These are phyloP conservation scores for Mentha longifolia DNA, from an alignment of 257 asterid genomes.

Conservation along the genomic window DNA sequence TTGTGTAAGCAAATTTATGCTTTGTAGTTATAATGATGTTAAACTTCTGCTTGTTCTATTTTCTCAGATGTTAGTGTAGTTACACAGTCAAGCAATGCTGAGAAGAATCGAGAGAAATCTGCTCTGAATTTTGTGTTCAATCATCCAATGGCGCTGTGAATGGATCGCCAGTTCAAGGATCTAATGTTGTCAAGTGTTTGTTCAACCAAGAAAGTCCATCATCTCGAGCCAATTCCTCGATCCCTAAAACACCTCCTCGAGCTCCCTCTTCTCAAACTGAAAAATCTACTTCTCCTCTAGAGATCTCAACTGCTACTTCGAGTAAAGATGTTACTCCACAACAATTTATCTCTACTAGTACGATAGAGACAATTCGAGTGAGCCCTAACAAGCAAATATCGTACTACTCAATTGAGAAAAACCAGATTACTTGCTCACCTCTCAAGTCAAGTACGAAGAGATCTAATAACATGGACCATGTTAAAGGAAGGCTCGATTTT, in stretches of 20 bases:
- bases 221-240: slow-evolving; percentile 59
- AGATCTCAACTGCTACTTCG: slow-evolving; percentile 55
- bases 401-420: slow-evolving; percentile 78
- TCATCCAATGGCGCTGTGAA: slow-evolving; percentile 35
- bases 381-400: slow-evolving; percentile 81
- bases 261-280: slow-evolving; percentile 71
- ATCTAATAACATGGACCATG: slow-evolving; percentile 60
- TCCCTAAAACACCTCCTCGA: slow-evolving; percentile 82
- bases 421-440: slow-evolving; percentile 75
- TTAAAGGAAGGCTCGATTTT: slow-evolving; percentile 85
- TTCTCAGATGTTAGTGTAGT: slow-evolving; percentile 43
- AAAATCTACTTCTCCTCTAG: slow-evolving; percentile 58
- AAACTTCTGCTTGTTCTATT: not conserved
- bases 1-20: not conserved
- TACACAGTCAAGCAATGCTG: slow-evolving; percentile 41
- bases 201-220: slow-evolving; percentile 68
- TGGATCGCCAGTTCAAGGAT: slow-evolving; percentile 57
- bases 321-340: slow-evolving; percentile 53
- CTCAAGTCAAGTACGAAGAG: slow-evolving; percentile 54
- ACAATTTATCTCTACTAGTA: slow-evolving; percentile 66
- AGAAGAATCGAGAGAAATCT: slow-evolving; percentile 37
- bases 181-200: slow-evolving; percentile 74
- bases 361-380: slow-evolving; percentile 77
- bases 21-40: slow-evolving; percentile 3
- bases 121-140: slow-evolving; percentile 34